These are phyloP conservation scores for Penicillium frequentans DNA, from an alignment of 2,329 filamentous ascomycete species.

Conservation along the genomic window DNA sequence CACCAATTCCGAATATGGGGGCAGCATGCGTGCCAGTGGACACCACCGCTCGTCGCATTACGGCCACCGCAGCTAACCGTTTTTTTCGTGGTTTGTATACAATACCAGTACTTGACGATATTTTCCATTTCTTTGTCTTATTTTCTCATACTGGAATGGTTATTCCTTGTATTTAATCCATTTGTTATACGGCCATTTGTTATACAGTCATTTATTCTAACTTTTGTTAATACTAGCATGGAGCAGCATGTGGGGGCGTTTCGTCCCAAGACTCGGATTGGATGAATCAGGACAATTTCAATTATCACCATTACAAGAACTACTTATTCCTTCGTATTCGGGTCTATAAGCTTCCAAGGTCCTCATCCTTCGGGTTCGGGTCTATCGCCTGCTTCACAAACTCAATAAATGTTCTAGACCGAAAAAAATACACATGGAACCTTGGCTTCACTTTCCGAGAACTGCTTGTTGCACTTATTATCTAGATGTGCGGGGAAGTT, in stretches of 20 bases:
- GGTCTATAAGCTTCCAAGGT: neutral
- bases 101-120: conserved; percentile 13
- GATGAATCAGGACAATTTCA: neutral
- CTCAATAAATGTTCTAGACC: neutral
- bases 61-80: conserved; percentile 34
- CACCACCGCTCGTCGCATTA: conserved; percentile 42
- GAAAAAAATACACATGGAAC: neutral
- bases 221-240: neutral
- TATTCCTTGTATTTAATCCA: neutral
- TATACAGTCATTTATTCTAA: neutral
- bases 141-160: neutral
- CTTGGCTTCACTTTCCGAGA: neutral
- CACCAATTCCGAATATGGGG: conserved; percentile 45
- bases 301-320: neutral
- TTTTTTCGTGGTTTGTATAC: conserved; percentile 12
- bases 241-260: neutral
- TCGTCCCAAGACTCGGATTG: neutral
- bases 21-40: conserved; percentile 37
- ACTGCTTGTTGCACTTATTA: neutral
- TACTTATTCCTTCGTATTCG: neutral
- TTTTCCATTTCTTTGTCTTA: conserved; percentile 6
- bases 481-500: neutral
- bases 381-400: neutral
- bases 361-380: neutral
- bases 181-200: neutral